Evolutionary conservation across 176 grass and related monocot species (phyloP).

Genomic region (Aegilops speltoides): DNA sequence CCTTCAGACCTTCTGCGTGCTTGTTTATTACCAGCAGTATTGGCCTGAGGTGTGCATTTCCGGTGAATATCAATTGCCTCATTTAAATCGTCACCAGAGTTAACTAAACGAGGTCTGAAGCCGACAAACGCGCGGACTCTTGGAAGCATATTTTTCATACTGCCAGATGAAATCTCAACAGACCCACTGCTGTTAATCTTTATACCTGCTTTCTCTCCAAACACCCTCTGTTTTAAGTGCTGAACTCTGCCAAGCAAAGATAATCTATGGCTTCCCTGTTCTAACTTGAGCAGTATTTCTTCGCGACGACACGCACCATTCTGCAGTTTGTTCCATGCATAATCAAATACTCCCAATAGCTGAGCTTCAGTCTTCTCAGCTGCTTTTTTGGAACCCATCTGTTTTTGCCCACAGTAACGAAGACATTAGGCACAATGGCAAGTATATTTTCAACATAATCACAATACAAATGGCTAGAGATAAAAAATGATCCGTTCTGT

Average conservation of each 20-base stretch:
- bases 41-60: conserved; percentile 11
- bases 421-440: background rate
- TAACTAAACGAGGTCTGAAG: conserved; percentile 55
- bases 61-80: conserved; percentile 25
- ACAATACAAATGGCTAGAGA: background rate
- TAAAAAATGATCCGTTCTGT: background rate
- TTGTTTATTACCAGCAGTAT: conserved; percentile 39
- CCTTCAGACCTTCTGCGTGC: conserved; percentile 36
- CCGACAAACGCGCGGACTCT: conserved; percentile 52
- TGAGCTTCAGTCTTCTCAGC: conserved; percentile 68
- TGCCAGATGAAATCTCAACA: conserved; percentile 32
- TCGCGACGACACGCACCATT: conserved; percentile 72
- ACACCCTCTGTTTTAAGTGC: conserved; percentile 41
- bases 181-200: conserved; percentile 47
- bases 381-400: conserved; percentile 75
- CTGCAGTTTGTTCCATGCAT: conserved; percentile 88
- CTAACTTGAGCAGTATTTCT: conserved; percentile 77
- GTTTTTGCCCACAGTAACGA: conserved; percentile 27
- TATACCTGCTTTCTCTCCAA: conserved; percentile 64
- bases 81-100: background rate
- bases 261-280: conserved; percentile 36
- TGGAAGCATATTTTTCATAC: conserved; percentile 53
- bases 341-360: conserved; percentile 85
- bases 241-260: conserved; percentile 48
- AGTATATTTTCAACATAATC: conserved; percentile 5